Evolutionary conservation across 805 yeast genomes (phyloP), one percentile per base, ranked within the genome.

Genomic region (Candida boleticola): DNA sequence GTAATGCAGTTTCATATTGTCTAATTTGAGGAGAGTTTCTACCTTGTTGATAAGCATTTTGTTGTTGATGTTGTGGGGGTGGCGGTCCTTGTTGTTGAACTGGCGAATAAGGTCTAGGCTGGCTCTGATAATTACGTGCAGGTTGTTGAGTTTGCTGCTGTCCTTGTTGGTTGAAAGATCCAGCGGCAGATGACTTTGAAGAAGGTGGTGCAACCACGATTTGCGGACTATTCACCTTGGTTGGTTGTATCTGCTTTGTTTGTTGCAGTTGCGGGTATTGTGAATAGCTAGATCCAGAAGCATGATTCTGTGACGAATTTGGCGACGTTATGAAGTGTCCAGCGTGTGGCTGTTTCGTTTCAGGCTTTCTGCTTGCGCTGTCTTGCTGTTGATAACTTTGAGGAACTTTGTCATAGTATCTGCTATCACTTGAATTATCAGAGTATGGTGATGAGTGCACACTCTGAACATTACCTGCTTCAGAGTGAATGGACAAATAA

Each of bases 401-500:
- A 11, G 36, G 36, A 9, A 18, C 36, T 6, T 33, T 33, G 5
- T 33, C 17, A 6, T 11, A 29, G 32, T 29, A 5, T 13, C 22
- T 20, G 10, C n/a, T 39, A 3, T 25, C 38, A 9, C 31, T 18
- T 3, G 53, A 38, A 7, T 41, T 45, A 3, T 48, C 53, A 26
- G 57, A 51, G 30, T 47, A 47, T 25, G 53, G 48, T 9, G 51
- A 47, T 2, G 57, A 51, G 14, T 39, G 44, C 14, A 40, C 50
- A 33, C 53, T 48, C 13, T 36, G 37, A 2, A 54, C 49, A 25
- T 53, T 54, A 4, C 62, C 61, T 7, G 56, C 30, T 43, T 60
- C 61, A 9, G 63, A 54, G 45, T 56, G 63, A n/a, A 54, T 54
- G 1, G 63, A 60, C 33, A 44, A 40, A 27, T 51, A 46, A 39